Evolutionary conservation across 805 yeast genomes (phyloP), one percentile per base, ranked within the genome.

Genomic region (Ogataea kodamae): DNA sequence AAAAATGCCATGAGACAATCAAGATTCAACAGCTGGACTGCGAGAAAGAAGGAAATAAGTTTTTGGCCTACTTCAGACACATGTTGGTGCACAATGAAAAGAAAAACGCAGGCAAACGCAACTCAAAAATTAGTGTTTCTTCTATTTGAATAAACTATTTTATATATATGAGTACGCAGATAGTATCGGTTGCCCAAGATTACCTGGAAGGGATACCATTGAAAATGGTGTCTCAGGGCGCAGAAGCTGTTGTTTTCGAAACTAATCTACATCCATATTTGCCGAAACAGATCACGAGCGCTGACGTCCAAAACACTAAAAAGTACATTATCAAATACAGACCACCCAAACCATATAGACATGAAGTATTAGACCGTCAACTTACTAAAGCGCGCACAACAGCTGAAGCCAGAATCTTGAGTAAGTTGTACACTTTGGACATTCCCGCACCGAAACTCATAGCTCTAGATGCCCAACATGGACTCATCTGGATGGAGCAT

Each of bases 331-430:
- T 87, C 42, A 92, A 92, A 57, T 89, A 72, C 57, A 71, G 98
- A 44, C 97, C 98, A 1, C 74, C 79, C 15, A 92, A 92, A 54
- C 76, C 81, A n/a, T 92, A 92, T 54, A 70, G 98, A 53, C 96
- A 92, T 50, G 87, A 87, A 4, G 70, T 70, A 22, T 73, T 92
- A 16, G 98, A 92, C 59, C 69, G 71, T 6, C 69, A 69, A 27
- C 69, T 92, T 30, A 86, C 94, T 3, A 83, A 79, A 43, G 80
- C 78, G 25, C 67, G 98, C 34, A 90, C 97, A 0, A 61, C 79
- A 3, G 80, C 90, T 1, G 98, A 92, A 53, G 87, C 88, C 2
- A 78, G 89, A 46, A 66, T 90, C 18, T 60, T 92, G 59, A 69
- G 72, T 29, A 81, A 75, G 52, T 61, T 76, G 26, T 51, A 54